Conservation (phyloP, 805 yeast species). For the Sugiyamaella chiloensis region DNA sequence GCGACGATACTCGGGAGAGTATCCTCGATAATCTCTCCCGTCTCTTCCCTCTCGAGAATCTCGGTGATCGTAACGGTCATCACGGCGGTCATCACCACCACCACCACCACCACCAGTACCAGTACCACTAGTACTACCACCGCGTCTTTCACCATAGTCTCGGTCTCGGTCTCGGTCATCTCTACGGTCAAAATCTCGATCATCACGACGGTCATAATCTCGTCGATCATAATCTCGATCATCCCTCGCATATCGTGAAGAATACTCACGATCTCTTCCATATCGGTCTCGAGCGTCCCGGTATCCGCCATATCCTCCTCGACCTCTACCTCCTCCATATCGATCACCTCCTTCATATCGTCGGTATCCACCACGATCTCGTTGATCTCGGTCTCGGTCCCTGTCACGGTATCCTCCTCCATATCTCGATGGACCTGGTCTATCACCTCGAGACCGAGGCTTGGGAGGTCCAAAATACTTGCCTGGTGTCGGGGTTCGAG, state of each 20-base stretch:
- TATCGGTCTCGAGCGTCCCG: conserved; percentile 24
- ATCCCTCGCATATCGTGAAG: conserved; percentile 25
- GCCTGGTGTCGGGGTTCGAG: conserved; percentile 39
- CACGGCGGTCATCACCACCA: not conserved
- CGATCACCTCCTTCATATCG: conserved; percentile 22
- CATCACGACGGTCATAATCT: conserved; percentile 14
- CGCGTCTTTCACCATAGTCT: conserved; percentile 13
- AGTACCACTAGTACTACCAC: too few relatives aligned
- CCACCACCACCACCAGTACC: not conserved
- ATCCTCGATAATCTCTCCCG: conserved; percentile 17
- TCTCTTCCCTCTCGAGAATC: conserved; percentile 14
- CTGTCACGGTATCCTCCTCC: conserved; percentile 15
- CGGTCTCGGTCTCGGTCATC: conserved; percentile 18
- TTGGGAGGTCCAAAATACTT: conserved; percentile 36
- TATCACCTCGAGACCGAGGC: conserved; percentile 18
- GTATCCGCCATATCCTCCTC: conserved; percentile 27
- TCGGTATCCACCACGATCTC: conserved; percentile 20
- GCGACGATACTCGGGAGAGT: not conserved
- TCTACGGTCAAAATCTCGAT: conserved; percentile 9
- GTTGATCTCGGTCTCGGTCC: conserved; percentile 10
- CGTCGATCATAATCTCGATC: conserved; percentile 13
- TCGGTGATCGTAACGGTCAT: conserved; percentile 13
- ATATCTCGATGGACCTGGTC: conserved; percentile 21
- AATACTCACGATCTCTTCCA: conserved; percentile 24
- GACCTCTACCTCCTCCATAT: conserved; percentile 20